These are phyloP conservation scores for Coemansia sp. DNA, from an alignment of 192 early-diverging fungal species.

Conservation along the genomic window DNA sequence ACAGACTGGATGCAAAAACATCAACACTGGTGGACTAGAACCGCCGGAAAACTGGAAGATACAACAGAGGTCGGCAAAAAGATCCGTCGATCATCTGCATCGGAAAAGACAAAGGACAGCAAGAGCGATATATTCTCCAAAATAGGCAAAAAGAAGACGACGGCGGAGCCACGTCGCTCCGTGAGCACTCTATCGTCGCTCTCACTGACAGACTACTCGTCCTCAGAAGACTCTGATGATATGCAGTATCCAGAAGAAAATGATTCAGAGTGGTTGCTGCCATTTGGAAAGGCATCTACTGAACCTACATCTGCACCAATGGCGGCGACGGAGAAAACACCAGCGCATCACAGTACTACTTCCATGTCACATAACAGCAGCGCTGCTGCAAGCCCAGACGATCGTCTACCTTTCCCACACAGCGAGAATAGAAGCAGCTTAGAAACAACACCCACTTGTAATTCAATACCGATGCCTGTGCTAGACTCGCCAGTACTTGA, in stretches of 20 bases:
- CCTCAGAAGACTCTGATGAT: constrained; percentile 4
- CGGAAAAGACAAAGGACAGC: constrained; percentile 10
- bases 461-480: constrained; percentile 17
- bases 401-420: not conserved
- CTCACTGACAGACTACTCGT: constrained; percentile 10
- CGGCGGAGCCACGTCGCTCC: not conserved
- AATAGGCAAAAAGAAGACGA: not conserved
- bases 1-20: constrained; percentile 50
- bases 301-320: not conserved
- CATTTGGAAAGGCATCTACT: not conserved
- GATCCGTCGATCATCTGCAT: constrained; percentile 19
- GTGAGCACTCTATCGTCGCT: constrained; percentile 12
- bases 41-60: constrained; percentile 34
- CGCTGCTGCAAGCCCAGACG: not conserved
- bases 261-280: constrained; percentile 36
- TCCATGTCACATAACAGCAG: not conserved
- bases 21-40: constrained; percentile 48
- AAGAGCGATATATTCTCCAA: constrained; percentile 16
- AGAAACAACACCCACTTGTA: not conserved
- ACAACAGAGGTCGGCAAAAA: constrained; percentile 14
- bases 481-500: not conserved
- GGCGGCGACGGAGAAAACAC: not conserved
- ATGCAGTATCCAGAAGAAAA: not conserved
- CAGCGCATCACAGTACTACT: not conserved
- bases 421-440: not conserved